A percentile compares a stretch with the other conserved stretches of the same genome.
Evolutionary conservation across 257 asterid species (phyloP).

Genomic region (Plantago major): DNA sequence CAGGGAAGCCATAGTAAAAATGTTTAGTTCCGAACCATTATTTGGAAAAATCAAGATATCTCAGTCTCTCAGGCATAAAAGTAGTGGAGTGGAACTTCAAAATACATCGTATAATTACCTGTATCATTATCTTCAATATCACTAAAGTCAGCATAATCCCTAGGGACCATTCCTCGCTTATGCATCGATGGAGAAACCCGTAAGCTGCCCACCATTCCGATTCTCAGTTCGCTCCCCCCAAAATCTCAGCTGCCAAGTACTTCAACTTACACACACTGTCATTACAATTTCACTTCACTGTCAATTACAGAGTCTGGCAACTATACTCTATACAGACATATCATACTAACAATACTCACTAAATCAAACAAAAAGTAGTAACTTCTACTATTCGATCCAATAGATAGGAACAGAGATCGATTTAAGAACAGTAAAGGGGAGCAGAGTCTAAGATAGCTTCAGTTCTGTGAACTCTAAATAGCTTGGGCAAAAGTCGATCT

Average conservation of each 20-base stretch:
- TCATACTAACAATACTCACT: too few species aligned
- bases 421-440: too few species aligned
- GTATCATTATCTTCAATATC: conserved; percentile 44
- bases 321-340: not conserved
- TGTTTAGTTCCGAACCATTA: not conserved
- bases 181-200: conserved; percentile 43
- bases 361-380: too few species aligned
- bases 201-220: conserved; percentile 42
- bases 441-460: too few species aligned
- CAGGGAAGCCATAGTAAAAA: not conserved
- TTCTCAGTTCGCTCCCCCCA: conserved; percentile 17
- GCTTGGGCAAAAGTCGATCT: too few species aligned
- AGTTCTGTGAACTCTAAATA: too few species aligned
- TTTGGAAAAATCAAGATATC: too few species aligned
- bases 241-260: conserved; percentile 20
- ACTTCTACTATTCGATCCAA: too few species aligned
- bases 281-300: conserved; percentile 5
- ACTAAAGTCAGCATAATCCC: conserved; percentile 35
- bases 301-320: conserved; percentile 4
- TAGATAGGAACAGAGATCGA: too few species aligned
- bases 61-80: not conserved
- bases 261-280: conserved; percentile 18
- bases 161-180: conserved; percentile 49
- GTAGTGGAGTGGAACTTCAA: not conserved
- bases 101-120: conserved; percentile 28